Evolutionary conservation across 1,284 basidiomycete species (phyloP).

Genomic region (Ustilago crameri): DNA sequence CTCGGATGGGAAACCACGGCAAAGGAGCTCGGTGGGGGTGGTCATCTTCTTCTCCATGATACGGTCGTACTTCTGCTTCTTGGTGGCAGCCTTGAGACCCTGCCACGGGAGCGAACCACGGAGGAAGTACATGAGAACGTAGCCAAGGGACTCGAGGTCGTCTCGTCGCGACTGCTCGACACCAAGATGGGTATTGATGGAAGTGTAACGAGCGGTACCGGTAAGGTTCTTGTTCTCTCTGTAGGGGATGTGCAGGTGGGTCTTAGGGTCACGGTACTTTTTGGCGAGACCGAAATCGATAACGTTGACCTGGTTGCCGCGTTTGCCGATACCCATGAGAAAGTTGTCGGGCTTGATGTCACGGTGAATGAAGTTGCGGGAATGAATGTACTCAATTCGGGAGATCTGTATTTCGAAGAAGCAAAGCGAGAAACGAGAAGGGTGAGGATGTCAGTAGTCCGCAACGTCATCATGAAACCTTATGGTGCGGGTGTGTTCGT

Average conservation of each 20-base stretch:
- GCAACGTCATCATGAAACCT: not conserved
- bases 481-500: not conserved
- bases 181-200: slow-evolving; percentile 98
- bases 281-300: slow-evolving; percentile 99
- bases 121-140: slow-evolving; percentile 68
- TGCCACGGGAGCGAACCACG: slow-evolving; percentile 68
- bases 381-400: slow-evolving; percentile 98
- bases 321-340: slow-evolving; percentile 99
- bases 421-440: not conserved
- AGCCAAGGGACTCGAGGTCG: slow-evolving; percentile 67
- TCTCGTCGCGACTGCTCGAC: slow-evolving; percentile 72
- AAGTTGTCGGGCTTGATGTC: slow-evolving; percentile 99
- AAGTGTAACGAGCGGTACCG: slow-evolving; percentile 98
- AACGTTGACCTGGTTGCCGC: slow-evolving; percentile 98
- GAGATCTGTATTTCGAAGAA: slow-evolving; percentile 77
- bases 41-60: slow-evolving; percentile 70
- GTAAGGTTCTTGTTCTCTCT: slow-evolving; percentile 99
- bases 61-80: slow-evolving; percentile 69
- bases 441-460: slow-evolving; percentile 6
- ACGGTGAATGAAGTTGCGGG: slow-evolving; percentile 99
- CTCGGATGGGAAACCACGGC: slow-evolving; percentile 68
- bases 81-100: slow-evolving; percentile 67
- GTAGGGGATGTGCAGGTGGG: slow-evolving; percentile 98
- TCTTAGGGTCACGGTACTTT: slow-evolving; percentile 99
- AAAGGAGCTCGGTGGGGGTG: slow-evolving; percentile 68